Evolutionary conservation across 352 stramenopile species (phyloP), one percentile per base, ranked within the genome.

Genomic region (Phytophthora pseudosyringae): DNA sequence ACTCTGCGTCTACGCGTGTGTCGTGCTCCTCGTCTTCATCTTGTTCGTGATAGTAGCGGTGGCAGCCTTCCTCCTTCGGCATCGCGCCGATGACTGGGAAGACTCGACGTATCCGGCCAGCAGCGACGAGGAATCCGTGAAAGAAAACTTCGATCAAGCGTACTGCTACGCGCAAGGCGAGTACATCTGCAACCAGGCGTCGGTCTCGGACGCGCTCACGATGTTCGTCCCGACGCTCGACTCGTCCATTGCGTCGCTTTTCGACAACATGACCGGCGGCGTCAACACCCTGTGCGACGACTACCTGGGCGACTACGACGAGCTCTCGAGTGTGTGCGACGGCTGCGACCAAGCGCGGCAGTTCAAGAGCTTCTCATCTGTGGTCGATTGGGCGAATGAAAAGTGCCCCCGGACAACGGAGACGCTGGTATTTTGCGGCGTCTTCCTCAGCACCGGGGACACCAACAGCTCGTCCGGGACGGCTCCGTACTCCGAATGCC

Each of bases 301-400:
- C 46, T 74, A 77, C n/a, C 56, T 74, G 18, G 31, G 45, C 16
- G 59, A 69, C 54, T 69, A 75, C 72, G 63, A 75, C 1, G 48
- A 57, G 41, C 64, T 93, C 18, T 58, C 75, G 18, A 61, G 65
- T 10, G 67, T 89, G 16, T 92, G 83, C 52, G 55, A 79, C 3
- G 82, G 69, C 8, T 95, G 87, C 40, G 60, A 72, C 36, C 38
- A 74, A 54, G 86, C 80, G 25, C 80, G 80, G 7, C 29, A 91
- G 48, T 79, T 89, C 51, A 64, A 78, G 39, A 83, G 86, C 46
- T 86, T 90, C 41, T 88, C 80, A 48, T 77, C 75, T 6, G 73
- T 95, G 38, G 59, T 93, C n/a, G 71, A 89, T 47, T 95, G 85
- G 85, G 78, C 85, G 6, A 93, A 94, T 67, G 83, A 93, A 25